phyloP scores from a whole-genome alignment of 2,329 filamentous ascomycete genomes.

The Exophiala xenobiotica region DNA sequence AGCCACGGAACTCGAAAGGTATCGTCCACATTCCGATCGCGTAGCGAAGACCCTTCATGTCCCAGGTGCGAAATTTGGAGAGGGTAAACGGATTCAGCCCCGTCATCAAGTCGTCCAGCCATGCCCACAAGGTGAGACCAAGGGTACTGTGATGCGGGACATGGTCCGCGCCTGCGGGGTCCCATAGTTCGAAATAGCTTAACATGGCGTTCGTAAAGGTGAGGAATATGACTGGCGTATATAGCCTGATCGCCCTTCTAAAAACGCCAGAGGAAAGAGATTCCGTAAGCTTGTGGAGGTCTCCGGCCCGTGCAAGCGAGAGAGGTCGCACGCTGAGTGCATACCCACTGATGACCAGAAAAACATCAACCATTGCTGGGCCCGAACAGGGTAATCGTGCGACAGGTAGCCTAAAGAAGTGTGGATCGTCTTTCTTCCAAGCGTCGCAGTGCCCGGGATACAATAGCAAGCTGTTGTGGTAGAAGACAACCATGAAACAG shows the following conservation, averaged over 20 bases:
- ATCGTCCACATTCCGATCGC: conserved; percentile 33
- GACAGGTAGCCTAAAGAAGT: neutral
- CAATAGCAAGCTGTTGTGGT: neutral
- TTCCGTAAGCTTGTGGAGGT: neutral
- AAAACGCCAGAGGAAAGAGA: conserved; percentile 25
- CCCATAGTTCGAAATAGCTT: neutral
- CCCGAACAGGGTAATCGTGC: neutral
- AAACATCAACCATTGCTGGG: neutral
- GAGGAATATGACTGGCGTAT: conserved; percentile 31
- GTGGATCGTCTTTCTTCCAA: neutral
- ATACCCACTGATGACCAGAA: neutral
- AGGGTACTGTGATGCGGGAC: neutral
- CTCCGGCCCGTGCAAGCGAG: neutral
- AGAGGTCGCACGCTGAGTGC: neutral
- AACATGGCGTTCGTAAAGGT: conserved; percentile 28
- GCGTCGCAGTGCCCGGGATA: neutral
- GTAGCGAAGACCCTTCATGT: conserved; percentile 19
- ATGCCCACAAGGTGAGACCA: neutral
- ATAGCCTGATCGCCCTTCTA: conserved; percentile 36
- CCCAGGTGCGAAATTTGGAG: neutral
- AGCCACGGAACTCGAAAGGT: conserved; percentile 30
- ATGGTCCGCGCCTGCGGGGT: neutral
- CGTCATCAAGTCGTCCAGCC: neutral
- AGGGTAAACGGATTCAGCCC: neutral
- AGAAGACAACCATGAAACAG: conserved; percentile 6